Base-by-base conservation (phyloP, 106 monocot genomes). In the Iris macrosiphon region DNA sequence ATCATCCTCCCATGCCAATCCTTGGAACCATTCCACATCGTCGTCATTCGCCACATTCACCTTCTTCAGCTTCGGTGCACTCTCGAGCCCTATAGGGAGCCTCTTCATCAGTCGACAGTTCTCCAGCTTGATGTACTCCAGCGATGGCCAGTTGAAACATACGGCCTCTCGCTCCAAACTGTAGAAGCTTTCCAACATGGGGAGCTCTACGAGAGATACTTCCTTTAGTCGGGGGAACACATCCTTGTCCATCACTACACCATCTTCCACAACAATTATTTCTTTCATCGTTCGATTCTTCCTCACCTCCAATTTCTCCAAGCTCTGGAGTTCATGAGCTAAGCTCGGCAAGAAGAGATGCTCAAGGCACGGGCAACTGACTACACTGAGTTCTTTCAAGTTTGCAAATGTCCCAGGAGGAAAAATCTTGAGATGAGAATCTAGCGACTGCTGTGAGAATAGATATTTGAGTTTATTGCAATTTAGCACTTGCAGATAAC, bases 311-410 rank as follows among this genome's bases (percentile, higher is more conserved):
- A 68, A 13, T 19, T 16, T 63, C 28, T 71, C 63, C 14, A 64
- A 49, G 22, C 15, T 45, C 37, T 46, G 32, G 11, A 71, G n/a
- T 15, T 56, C 45, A 4, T 40, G 11, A 31, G 19, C 60, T 45
- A 62, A 40, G 55, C 70, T 70, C 13, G 61, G 31, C 31, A 45
- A 42, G 12, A 70, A 45, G 30, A 63, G 16, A 55, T 71, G 40
- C 26, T 35, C 47, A 20, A 71, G 18, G 18, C 15, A 2, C 0
- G 12, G 0, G 43, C 63, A 71, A 12, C 27, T 26, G n/a, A 11
- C 45, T 23, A 71, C 22, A 2, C 38, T 26, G 9, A 64, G 54
- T 29, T 63, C 18, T 11, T 71, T 71, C 34, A 57, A 60, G 11
- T 50, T 68, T 40, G 26, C 13, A 49, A 59, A 49, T 23, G 59